phyloP scores from a whole-genome alignment of 106 monocot genomes.

The Gastrodia elata region DNA sequence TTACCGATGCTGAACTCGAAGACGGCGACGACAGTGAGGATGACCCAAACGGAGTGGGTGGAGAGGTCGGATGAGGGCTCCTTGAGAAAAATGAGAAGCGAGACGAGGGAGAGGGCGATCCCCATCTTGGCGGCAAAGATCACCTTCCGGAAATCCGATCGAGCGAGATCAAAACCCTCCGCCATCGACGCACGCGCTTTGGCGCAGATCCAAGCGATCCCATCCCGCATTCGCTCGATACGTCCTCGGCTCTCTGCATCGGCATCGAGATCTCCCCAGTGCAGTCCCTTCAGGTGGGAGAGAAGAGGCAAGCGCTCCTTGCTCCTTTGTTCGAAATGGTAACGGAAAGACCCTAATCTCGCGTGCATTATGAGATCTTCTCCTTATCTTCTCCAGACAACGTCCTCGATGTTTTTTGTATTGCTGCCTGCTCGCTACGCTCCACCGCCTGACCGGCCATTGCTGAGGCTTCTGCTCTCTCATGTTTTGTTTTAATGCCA shows the following conservation, averaged over 20 bases:
- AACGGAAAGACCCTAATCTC: slow-evolving; percentile 40
- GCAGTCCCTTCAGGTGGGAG: slow-evolving; percentile 8
- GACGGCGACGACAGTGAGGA: slow-evolving; percentile 90
- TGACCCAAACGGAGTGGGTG: slow-evolving; percentile 70
- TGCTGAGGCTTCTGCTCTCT: too few species aligned
- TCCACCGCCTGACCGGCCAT: background rate
- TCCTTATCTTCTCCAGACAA: too few species aligned
- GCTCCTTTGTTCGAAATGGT: slow-evolving; percentile 45
- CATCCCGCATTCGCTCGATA: slow-evolving; percentile 9
- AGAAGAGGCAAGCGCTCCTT: slow-evolving; percentile 37
- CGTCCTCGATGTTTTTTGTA: too few species aligned
- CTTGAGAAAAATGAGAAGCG: slow-evolving; percentile 61
- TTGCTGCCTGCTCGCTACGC: background rate
- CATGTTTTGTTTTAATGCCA: too few species aligned
- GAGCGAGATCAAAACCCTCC: slow-evolving; percentile 48
- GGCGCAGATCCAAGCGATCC: slow-evolving; percentile 10
- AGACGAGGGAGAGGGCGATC: slow-evolving; percentile 60
- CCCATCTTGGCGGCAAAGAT: slow-evolving; percentile 80
- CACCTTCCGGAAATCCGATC: slow-evolving; percentile 54
- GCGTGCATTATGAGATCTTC: slow-evolving; percentile 7
- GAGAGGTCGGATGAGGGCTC: slow-evolving; percentile 43
- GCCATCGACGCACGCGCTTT: slow-evolving; percentile 2
- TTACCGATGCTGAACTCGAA: slow-evolving; percentile 98
- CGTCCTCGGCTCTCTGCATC: slow-evolving; percentile 6
- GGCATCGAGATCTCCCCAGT: slow-evolving; percentile 6